phyloP scores from a whole-genome alignment of 495 filamentous ascomycete genomes.

The Rostrohypoxylon terebratum region DNA sequence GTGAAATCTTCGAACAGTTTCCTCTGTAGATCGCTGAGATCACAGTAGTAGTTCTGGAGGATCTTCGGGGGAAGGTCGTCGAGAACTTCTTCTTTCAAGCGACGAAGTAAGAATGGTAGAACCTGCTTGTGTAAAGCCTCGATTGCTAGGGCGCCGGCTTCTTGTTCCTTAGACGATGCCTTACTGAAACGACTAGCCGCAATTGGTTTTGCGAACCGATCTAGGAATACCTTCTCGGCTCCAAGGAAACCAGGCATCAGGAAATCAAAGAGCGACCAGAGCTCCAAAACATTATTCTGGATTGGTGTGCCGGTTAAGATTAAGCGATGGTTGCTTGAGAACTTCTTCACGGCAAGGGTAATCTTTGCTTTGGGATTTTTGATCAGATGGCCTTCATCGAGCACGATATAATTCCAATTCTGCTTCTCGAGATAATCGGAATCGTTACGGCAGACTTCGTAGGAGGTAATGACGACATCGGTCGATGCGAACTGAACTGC shows the following conservation, averaged over 20 bases:
- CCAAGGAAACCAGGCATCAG: conserved; percentile 98
- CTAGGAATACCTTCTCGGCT: conserved; percentile 97
- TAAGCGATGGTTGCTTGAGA: conserved; percentile 90
- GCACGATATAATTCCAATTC: conserved; percentile 96
- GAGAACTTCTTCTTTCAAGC: conserved; percentile 96
- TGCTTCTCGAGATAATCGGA: conserved; percentile 83
- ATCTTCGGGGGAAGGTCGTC: conserved; percentile 98
- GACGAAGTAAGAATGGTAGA: conserved; percentile 93
- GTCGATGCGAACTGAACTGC: conserved; percentile 74
- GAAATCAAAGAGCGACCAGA: conserved; percentile 99
- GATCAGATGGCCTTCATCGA: conserved; percentile 97
- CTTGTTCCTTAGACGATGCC: conserved; percentile 97
- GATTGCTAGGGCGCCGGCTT: conserved; percentile 94
- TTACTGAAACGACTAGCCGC: conserved; percentile 94
- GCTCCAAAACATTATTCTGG: conserved; percentile 96
- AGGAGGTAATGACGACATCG: conserved; percentile 96
- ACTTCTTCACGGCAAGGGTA: conserved; percentile 86
- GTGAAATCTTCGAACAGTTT: conserved; percentile 96
- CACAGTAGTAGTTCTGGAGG: conserved; percentile 99
- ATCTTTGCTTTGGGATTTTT: conserved; percentile 98
- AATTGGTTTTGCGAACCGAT: conserved; percentile 97
- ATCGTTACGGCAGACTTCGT: conserved; percentile 96
- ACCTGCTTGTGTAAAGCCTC: conserved; percentile 98
- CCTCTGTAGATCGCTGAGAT: conserved; percentile 94
- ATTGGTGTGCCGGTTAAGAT: conserved; percentile 98